phyloP scores from a whole-genome alignment of 139 green algal species.

The Auxenochlorella pyrenoidosa region DNA sequence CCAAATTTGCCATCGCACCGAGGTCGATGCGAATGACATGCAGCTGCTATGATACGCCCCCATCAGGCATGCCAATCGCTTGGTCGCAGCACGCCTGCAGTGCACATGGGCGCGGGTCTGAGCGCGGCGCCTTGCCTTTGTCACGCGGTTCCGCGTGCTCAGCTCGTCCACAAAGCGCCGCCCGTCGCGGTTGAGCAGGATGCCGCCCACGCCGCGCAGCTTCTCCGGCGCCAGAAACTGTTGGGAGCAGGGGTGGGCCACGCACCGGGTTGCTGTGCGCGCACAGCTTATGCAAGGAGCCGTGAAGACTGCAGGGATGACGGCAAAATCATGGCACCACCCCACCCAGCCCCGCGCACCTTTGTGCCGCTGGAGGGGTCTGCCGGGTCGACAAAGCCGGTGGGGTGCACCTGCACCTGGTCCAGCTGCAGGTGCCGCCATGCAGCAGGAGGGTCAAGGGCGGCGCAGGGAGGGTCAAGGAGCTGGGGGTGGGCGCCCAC shows the following conservation, averaged over 20 bases:
- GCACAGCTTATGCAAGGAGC: no score
- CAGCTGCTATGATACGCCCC: no score
- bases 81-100: no score
- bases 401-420: conserved; percentile 84
- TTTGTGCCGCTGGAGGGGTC: conserved; percentile 53
- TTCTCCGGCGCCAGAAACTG: conserved; percentile 82
- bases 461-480: no score
- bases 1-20: no score
- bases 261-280: no score
- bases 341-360: not conserved
- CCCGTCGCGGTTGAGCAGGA: conserved; percentile 68
- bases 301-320: no score
- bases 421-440: conserved; percentile 61
- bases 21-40: no score
- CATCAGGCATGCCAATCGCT: no score
- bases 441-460: no score
- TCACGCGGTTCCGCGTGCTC: conserved; percentile 64
- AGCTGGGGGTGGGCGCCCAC: no score
- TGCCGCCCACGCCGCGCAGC: conserved; percentile 74
- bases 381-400: conserved; percentile 75
- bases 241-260: not conserved
- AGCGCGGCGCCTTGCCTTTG: not conserved
- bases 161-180: conserved; percentile 85
- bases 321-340: no score
- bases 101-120: not conserved